A percentile compares a stretch with the other conserved stretches of the same genome.
Conservation (phyloP, 306 rosid genomes). For the Ochetophila trinervis region DNA sequence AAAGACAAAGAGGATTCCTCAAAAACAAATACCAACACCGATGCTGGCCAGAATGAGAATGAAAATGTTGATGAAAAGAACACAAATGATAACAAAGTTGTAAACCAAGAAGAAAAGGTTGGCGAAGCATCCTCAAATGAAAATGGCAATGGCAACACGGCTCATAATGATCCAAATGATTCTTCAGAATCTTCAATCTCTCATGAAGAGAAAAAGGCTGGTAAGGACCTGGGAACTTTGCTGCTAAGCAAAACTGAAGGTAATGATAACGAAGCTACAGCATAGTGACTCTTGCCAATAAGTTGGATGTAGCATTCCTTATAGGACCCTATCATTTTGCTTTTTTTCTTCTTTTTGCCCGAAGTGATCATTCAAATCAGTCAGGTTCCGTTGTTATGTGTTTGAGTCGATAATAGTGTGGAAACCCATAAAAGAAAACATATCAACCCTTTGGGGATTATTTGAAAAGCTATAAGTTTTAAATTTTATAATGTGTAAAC, state of each 20-base stretch:
- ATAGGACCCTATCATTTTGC: constrained; percentile 19
- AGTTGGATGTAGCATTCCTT: constrained; percentile 22
- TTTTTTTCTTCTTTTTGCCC: constrained; percentile 3
- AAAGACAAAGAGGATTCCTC: constrained; percentile 28
- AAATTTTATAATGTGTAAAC: constrained; percentile 22
- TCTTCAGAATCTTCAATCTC: constrained; percentile 38
- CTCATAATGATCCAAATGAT: constrained; percentile 31
- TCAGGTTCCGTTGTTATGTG: constrained; percentile 16
- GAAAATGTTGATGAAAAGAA: constrained; percentile 32
- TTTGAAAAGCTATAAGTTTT: constrained; percentile 20
- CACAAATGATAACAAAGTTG: constrained; percentile 28
- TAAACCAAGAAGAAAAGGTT: constrained; percentile 32
- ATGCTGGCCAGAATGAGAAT: constrained; percentile 14
- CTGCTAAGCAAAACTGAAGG: constrained; percentile 52
- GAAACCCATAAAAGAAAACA: constrained; percentile 3
- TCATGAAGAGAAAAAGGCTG: constrained; percentile 46
- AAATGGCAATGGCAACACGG: constrained; percentile 18
- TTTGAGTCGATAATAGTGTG: not conserved
- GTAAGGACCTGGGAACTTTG: constrained; percentile 57
- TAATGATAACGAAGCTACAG: constrained; percentile 34
- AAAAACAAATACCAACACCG: constrained; percentile 12
- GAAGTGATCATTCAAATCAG: not conserved
- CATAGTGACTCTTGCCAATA: constrained; percentile 39
- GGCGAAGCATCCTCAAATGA: constrained; percentile 25
- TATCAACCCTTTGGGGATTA: too few relatives aligned